These are phyloP conservation scores for Sporobolomyces phaffii DNA, from an alignment of 768 basidiomycete genomes.

Conservation along the genomic window DNA sequence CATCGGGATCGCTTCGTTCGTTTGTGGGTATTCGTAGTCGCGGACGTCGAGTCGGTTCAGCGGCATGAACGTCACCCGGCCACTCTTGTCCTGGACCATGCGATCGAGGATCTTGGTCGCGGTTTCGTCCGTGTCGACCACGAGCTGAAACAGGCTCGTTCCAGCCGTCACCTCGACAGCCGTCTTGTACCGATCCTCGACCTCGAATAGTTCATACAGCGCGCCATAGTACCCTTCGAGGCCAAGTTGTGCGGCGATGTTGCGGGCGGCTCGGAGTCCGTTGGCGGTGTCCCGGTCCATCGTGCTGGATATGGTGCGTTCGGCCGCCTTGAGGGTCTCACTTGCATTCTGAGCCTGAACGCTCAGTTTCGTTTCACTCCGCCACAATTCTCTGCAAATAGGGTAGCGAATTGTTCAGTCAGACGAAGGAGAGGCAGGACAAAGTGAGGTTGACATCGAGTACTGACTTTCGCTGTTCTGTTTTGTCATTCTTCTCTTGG, in stretches of 20 bases:
- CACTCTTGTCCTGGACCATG: slow-evolving; percentile 88
- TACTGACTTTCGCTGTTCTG: slow-evolving; percentile 68
- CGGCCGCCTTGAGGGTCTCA: slow-evolving; percentile 73
- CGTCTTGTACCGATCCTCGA: slow-evolving; percentile 83
- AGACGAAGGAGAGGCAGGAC: not conserved
- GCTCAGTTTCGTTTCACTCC: slow-evolving; percentile 84
- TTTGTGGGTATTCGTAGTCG: slow-evolving; percentile 54
- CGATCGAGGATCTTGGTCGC: slow-evolving; percentile 83
- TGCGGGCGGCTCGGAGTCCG: slow-evolving; percentile 78
- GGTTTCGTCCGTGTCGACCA: slow-evolving; percentile 93
- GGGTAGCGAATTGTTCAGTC: not conserved
- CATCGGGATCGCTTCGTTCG: slow-evolving; percentile 51
- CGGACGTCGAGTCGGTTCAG: slow-evolving; percentile 87
- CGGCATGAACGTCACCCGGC: slow-evolving; percentile 97
- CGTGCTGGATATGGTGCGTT: slow-evolving; percentile 73
- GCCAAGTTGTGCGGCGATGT: slow-evolving; percentile 67
- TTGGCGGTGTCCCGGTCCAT: slow-evolving; percentile 98
- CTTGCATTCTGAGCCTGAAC: slow-evolving; percentile 67
- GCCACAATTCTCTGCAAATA: slow-evolving; percentile 64
- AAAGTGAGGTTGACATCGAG: not conserved
- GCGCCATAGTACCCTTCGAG: slow-evolving; percentile 87
- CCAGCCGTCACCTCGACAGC: slow-evolving; percentile 93
- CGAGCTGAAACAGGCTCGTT: slow-evolving; percentile 92
- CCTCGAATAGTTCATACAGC: slow-evolving; percentile 84
- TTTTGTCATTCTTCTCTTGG: slow-evolving; percentile 62